These are phyloP conservation scores for Bipolaris oryzae DNA, from an alignment of 2,329 filamentous ascomycete species.

Conservation along the genomic window DNA sequence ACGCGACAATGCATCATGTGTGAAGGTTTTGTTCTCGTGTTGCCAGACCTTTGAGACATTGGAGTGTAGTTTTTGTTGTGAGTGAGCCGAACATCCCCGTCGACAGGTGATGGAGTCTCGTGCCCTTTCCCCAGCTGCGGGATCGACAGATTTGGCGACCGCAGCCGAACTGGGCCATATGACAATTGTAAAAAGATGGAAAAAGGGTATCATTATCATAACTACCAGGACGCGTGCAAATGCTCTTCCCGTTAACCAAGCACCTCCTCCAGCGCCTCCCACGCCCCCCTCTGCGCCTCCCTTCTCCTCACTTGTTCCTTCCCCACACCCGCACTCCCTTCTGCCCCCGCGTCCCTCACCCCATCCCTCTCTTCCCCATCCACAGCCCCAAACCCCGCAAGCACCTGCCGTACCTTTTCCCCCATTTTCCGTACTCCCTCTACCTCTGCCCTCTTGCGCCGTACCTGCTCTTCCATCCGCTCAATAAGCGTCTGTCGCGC, in stretches of 20 bases:
- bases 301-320: conserved; percentile 23
- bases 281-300: conserved; percentile 43
- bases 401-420: conserved; percentile 73
- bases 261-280: conserved; percentile 46
- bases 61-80: too few relatives aligned
- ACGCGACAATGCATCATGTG: background rate
- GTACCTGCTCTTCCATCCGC: conserved; percentile 85
- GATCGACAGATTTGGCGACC: background rate
- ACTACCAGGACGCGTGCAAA: background rate
- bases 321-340: conserved; percentile 17
- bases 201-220: background rate
- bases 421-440: conserved; percentile 69
- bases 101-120: background rate
- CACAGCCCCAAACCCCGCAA: conserved; percentile 66
- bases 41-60: too few relatives aligned
- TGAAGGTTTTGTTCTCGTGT: background rate
- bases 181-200: background rate
- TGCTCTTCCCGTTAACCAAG: conserved; percentile 19
- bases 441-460: conserved; percentile 74
- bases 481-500: conserved; percentile 84
- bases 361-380: conserved; percentile 11
- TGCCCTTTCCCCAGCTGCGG: background rate
- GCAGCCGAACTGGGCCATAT: background rate
- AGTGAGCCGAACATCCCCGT: too few relatives aligned
- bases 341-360: conserved; percentile 14